Evolutionary conservation across 2,329 filamentous ascomycete species (phyloP).

Genomic region (Xylariaceae sp.): DNA sequence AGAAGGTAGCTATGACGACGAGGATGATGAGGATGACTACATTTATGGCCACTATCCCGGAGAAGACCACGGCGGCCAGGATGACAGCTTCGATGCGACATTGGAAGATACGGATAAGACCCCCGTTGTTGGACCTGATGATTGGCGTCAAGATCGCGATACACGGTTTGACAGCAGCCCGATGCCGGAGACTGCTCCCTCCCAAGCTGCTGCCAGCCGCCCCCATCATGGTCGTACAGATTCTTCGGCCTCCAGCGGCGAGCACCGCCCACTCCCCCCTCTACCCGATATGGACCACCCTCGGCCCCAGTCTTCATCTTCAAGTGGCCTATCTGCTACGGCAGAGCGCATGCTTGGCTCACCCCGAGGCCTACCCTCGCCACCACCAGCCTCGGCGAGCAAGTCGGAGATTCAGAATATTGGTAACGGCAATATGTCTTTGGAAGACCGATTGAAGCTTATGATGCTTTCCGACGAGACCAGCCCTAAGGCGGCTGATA

Average conservation of each 20-base stretch:
- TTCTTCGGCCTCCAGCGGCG: constrained; percentile 76
- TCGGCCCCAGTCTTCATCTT: constrained; percentile 56
- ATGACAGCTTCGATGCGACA: constrained; percentile 94
- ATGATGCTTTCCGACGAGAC: constrained; percentile 81
- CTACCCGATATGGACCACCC: constrained; percentile 66
- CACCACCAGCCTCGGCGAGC: constrained; percentile 68
- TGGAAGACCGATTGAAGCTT: constrained; percentile 82
- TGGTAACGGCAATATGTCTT: constrained; percentile 73
- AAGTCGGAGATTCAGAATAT: constrained; percentile 81
- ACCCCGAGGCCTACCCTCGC: constrained; percentile 71
- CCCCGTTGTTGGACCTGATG: constrained; percentile 94
- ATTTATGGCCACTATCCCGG: constrained; percentile 57
- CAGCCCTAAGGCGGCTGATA: constrained; percentile 34
- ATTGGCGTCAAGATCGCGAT: constrained; percentile 82
- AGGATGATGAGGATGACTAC: constrained; percentile 74
- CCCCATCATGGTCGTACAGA: constrained; percentile 66
- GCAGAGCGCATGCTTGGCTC: constrained; percentile 71
- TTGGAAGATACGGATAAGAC: constrained; percentile 97
- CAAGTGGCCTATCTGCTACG: constrained; percentile 67
- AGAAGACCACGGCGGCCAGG: constrained; percentile 63
- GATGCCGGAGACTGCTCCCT: constrained; percentile 57
- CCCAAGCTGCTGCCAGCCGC: constrained; percentile 50
- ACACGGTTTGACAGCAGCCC: constrained; percentile 75
- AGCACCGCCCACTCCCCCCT: constrained; percentile 83
- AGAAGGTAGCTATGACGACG: constrained; percentile 89